These are phyloP conservation scores for Podospora pseudopauciseta DNA, from an alignment of 495 filamentous ascomycete genomes.

Conservation along the genomic window DNA sequence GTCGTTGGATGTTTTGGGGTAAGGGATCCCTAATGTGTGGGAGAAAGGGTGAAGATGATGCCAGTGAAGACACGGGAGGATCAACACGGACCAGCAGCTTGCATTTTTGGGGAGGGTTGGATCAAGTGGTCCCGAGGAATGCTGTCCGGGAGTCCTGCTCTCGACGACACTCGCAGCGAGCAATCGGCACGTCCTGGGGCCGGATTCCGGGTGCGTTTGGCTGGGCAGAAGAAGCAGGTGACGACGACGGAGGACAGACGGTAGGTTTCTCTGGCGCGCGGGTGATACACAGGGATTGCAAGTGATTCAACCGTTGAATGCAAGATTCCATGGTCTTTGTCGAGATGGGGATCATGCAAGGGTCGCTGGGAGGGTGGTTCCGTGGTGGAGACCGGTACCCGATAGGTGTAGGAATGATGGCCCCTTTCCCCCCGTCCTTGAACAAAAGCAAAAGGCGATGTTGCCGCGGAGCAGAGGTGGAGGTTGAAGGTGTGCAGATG, in stretches of 20 bases:
- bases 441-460: too few species aligned
- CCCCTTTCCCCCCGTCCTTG: background rate
- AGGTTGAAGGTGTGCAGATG: background rate
- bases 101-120: constrained; percentile 34
- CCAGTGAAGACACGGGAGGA: constrained; percentile 16
- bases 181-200: background rate
- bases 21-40: constrained; percentile 6
- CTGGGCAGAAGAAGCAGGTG: constrained; percentile 12
- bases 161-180: background rate
- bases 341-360: constrained; percentile 37
- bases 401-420: background rate
- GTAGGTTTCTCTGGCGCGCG: constrained; percentile 18
- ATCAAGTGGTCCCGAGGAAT: constrained; percentile 26
- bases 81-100: constrained; percentile 29
- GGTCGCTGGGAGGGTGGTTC: constrained; percentile 24
- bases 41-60: constrained; percentile 13
- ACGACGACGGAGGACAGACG: constrained; percentile 12
- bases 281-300: constrained; percentile 23
- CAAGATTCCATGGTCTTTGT: constrained; percentile 36
- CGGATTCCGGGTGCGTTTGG: constrained; percentile 6
- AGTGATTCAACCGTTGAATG: constrained; percentile 33
- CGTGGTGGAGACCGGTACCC: constrained; percentile 14
- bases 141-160: constrained; percentile 25
- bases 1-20: constrained; percentile 14
- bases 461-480: too few species aligned